A percentile compares a stretch with the other conserved stretches of the same genome.
Evolutionary conservation across 108 stramenopile genomes (phyloP).

Genomic region (Fistulifera solaris): DNA sequence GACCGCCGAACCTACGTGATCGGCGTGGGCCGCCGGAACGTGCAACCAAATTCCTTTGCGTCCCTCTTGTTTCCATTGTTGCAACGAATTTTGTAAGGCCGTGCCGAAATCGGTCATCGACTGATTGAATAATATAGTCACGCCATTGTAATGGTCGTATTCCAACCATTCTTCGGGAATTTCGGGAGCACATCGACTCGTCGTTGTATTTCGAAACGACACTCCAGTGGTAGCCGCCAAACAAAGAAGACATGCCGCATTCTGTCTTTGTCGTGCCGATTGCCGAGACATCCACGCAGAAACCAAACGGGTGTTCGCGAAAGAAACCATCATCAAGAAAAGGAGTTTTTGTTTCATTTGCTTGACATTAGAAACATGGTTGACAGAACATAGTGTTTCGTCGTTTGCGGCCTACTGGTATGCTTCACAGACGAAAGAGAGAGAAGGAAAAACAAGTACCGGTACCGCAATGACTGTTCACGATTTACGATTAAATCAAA

Average conservation of each 20-base stretch:
- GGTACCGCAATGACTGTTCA: no score
- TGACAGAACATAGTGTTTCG: no score
- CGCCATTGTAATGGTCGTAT: conserved; percentile 69
- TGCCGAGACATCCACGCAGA: background rate
- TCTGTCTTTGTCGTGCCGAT: background rate
- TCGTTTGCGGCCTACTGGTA: no score
- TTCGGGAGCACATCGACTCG: background rate
- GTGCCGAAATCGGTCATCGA: conserved; percentile 15
- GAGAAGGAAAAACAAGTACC: no score
- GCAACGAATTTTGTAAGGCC: conserved; percentile 21
- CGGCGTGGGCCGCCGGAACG: conserved; percentile 27
- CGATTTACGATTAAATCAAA: no score
- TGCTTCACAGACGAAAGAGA: no score
- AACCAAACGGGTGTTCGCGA: background rate
- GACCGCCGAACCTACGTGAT: conserved; percentile 21
- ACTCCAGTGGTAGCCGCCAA: background rate
- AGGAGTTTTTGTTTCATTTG: background rate
- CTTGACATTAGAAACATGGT: no score
- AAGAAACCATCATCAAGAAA: background rate
- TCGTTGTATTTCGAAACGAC: conserved; percentile 1
- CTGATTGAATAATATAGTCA: conserved; percentile 37
- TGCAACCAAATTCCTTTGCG: conserved; percentile 73
- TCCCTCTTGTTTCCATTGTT: conserved; percentile 35
- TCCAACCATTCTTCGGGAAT: conserved; percentile 38
- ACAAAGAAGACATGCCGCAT: background rate